Percentiles rank a stretch among this genome's conserved stretches.
Evolutionary conservation across 345 rosid species (phyloP).

Genomic region (Turnera subulata): DNA sequence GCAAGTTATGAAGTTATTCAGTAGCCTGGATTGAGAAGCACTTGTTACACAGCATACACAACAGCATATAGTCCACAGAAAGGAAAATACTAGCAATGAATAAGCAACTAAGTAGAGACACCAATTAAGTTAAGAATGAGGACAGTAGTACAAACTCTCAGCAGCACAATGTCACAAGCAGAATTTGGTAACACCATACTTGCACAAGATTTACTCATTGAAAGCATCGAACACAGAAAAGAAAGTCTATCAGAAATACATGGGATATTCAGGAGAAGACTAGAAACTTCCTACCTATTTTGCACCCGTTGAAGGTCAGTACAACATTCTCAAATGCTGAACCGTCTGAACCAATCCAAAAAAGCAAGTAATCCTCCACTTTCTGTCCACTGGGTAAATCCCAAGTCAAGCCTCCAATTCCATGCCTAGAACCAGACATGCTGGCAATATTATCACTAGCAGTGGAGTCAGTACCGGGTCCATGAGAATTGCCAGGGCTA

Average conservation of each 20-base stretch:
- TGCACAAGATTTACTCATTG: background rate
- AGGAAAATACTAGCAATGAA: too few species aligned
- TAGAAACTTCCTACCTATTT: slow-evolving; percentile 49
- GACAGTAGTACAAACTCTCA: too few species aligned
- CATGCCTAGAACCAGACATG: slow-evolving; percentile 28
- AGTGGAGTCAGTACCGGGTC: slow-evolving; percentile 16
- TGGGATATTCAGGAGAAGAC: background rate
- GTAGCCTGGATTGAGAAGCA: too few species aligned
- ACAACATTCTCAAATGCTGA: slow-evolving; percentile 82
- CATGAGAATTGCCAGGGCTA: slow-evolving; percentile 24
- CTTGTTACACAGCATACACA: too few species aligned
- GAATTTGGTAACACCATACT: too few species aligned
- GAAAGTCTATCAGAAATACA: too few species aligned
- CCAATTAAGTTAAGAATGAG: too few species aligned
- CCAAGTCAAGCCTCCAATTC: slow-evolving; percentile 80
- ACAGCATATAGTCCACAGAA: too few species aligned
- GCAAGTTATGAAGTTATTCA: too few species aligned
- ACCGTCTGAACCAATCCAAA: slow-evolving; percentile 75
- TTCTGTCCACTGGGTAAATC: slow-evolving; percentile 50
- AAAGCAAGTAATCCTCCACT: slow-evolving; percentile 65
- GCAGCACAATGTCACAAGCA: too few species aligned
- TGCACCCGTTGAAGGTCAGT: slow-evolving; percentile 72
- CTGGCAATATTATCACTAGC: slow-evolving; percentile 23
- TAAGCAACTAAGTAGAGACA: too few species aligned
- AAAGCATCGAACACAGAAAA: too few species aligned